Base-by-base conservation (phyloP, 345 rosid genomes). In the Leavenworthia alabamica region DNA sequence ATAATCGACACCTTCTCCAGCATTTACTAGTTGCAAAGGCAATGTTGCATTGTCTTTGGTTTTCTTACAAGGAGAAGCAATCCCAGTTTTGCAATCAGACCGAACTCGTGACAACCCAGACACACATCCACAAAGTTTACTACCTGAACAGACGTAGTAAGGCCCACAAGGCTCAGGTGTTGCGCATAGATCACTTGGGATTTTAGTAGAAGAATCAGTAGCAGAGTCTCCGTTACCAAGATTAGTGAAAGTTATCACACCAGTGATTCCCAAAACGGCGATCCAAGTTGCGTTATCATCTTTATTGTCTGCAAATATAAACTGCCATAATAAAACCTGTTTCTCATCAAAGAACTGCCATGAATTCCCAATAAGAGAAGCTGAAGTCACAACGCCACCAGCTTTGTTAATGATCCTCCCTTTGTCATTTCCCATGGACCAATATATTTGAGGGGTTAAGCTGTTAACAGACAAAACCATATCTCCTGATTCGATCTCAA, bases 401-500 rank as follows among this genome's bases (percentile, higher is more conserved):
- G 8, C 72, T 59, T 73, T 64, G 63, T 89, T 72, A 40, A 76
- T 67, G 57, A 64, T 78, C 22, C 3, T 83, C 8, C 73, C 54
- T 1, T 29, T 62, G 0, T 88, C 97, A 6, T 46, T 80, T 35
- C 65, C 54, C 77, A 87, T 74, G 4, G 97, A 83, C 97, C 99
- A 93, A 66, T 93, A 93, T 1, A 83, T 76, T 68, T 93, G 96
- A 6, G 83, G 87, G 31, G 81, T 77, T 28, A 29, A 58, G 70
- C 73, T 85, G 27, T 74, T 79, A 0, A 85, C 97, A 17, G 80
- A 89, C 17, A 89, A 81, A 28, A 81, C 24, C 90, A 83, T 65
- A 68, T 93, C 89, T 2, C 92, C 90, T 1, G 92, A 84, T 71
- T 73, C 83, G 51, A 93, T 85, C 62, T 89, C 91, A 22, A 93